Evolutionary conservation across 495 filamentous ascomycete genomes (phyloP), one percentile per base, ranked within the genome.

Genomic region (Penicillium bovifimosum): DNA sequence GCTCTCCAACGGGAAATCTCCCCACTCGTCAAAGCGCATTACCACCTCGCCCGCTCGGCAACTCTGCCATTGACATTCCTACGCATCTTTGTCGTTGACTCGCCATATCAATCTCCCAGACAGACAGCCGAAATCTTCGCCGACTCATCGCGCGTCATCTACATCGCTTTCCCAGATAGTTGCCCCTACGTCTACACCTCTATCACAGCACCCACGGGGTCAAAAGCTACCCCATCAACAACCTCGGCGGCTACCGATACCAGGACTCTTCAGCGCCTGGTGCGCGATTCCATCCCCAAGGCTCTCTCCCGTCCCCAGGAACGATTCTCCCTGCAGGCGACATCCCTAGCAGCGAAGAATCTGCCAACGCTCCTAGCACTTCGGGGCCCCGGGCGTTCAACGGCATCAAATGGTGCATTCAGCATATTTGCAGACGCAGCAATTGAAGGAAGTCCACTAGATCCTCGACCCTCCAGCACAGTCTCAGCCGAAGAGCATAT

Each of bases 1-100:
- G 82, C 81, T 47, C 80, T 95, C n/a, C 83, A 90, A 51, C 67
- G 74, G 33, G 82, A 90, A 55, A 74, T 90, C 13, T 71, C 83
- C 1, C 87, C 88, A 3, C 73, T 92, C 40, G 77, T 90, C 26
- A 91, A 90, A 60, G 86, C 86, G 9, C 88, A 93, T 66, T 91
- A 86, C 67, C 84, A 86, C 56, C 75, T 91, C 31, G 77, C 84
- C 45, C 79, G 82, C 10, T 81, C 86, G 24, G 73, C 77, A 18
- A 66, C 71, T 0, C 71, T 88, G 2, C 82, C 86, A 1, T 67
- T 95, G 0, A 79, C 86, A 1, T 72, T 95, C 16, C 70, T 95
- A 9, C 82, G 90, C 27, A 81, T 95, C 28, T 86, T 86, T 55
- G 76, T 93, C 36, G 71, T 79, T 51, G 86, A 90, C 57, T 85